Evolutionary conservation across 495 filamentous ascomycete genomes (phyloP), one percentile per base, ranked within the genome.

Genomic region (Pyrenula massariospora): DNA sequence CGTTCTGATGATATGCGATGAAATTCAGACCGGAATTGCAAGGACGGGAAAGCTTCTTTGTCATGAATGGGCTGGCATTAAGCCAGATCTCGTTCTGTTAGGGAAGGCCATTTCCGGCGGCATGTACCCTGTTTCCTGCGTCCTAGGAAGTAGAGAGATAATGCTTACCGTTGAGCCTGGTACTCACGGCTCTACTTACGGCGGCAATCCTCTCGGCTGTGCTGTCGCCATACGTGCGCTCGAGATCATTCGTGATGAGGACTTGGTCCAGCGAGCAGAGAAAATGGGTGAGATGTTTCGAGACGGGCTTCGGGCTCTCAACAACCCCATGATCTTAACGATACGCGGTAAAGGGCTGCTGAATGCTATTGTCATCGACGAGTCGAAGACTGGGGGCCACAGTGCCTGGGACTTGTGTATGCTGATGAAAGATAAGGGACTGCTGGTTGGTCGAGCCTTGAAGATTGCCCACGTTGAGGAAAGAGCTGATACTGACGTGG

Each of bases 111-210:
- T 99, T 65, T 95, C 89, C 47, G 93, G 93, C 56, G 93, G 93
- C 67, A 94, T 99, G 88, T 97, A 99, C 70, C 93, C 93, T 22
- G 93, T 99, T 42, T 96, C 91, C 31, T 90, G 85, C 64, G 93
- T 99, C 53, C 77, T 99, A 52, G 88, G 86, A 15, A 83, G 84
- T 60, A 89, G 86, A 73, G 90, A 95, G 50, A 79, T 99, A 60
- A 96, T 99, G 93, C 83, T 96, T 62, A 91, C 88, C n/a, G 75
- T 99, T 58, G 94, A 99, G 76, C 87, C 93, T 20, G 93, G 93
- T 48, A 96, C 93, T 24, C 93, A 99, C 65, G 93, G 93, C 25
- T 94, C 88, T 24, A 99, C 93, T 23, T 99, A 97, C 66, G 93
- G 93, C 53, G 93, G 93, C 48, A 99, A 99, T 71, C 93, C 93